Evolutionary conservation across 257 asterid genomes (phyloP).

Genomic region (Echium plantagineum): DNA sequence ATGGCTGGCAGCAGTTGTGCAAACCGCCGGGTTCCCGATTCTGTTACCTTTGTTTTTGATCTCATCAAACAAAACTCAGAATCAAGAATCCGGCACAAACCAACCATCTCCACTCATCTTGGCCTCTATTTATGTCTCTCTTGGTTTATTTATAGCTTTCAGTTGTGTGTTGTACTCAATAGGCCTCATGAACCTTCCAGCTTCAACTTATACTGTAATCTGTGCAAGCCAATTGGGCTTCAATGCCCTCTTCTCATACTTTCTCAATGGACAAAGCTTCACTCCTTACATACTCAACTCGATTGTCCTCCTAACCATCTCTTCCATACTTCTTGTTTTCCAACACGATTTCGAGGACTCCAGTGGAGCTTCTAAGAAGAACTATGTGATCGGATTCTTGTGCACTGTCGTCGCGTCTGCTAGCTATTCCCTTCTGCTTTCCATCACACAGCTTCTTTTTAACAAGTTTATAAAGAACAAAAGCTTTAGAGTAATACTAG

Average conservation of each 20-base stretch:
- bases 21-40: conserved; percentile 31
- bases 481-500: conserved; percentile 23
- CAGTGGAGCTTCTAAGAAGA: background rate
- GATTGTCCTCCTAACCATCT: conserved; percentile 34
- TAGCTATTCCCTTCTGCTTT: conserved; percentile 14
- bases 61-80: conserved; percentile 3
- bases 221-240: conserved; percentile 49
- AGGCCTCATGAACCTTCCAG: conserved; percentile 45
- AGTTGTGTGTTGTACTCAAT: conserved; percentile 36
- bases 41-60: conserved; percentile 25
- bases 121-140: conserved; percentile 16
- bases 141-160: conserved; percentile 39
- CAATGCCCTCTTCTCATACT: conserved; percentile 55
- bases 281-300: conserved; percentile 60
- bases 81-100: background rate
- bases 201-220: conserved; percentile 45
- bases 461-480: conserved; percentile 32
- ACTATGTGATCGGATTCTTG: conserved; percentile 19
- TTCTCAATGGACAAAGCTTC: conserved; percentile 49
- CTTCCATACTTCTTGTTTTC: conserved; percentile 18
- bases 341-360: conserved; percentile 13
- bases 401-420: conserved; percentile 28
- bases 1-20: conserved; percentile 29
- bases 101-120: conserved; percentile 11
- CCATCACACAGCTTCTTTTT: conserved; percentile 28